Evolutionary conservation across 2,329 filamentous ascomycete genomes (phyloP).

Genomic region (Curvularia sp.): DNA sequence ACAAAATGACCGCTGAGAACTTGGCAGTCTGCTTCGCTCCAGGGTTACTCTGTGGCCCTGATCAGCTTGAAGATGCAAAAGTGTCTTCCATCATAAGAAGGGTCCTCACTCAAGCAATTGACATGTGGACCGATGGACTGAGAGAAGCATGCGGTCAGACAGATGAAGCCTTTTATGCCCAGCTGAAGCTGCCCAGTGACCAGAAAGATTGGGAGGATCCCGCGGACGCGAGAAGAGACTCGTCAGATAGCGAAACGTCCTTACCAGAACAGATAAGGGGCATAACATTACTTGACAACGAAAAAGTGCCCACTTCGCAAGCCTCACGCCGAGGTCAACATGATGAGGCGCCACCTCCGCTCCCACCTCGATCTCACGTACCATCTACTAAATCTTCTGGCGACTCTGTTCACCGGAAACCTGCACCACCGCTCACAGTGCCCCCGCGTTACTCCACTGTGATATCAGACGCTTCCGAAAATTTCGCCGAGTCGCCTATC

Average conservation of each 20-base stretch:
- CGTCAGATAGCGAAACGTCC: conserved; percentile 33
- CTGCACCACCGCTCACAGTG: conserved; percentile 51
- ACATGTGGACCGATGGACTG: conserved; percentile 55
- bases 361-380: conserved; percentile 49
- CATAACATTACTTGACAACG: conserved; percentile 55
- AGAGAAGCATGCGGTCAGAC: conserved; percentile 53
- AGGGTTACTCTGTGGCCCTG: conserved; percentile 59
- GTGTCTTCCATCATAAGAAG: conserved; percentile 60
- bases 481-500: conserved; percentile 50
- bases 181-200: conserved; percentile 52
- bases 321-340: conserved; percentile 23
- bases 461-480: conserved; percentile 48
- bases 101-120: conserved; percentile 58
- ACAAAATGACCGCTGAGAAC: conserved; percentile 64
- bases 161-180: conserved; percentile 47
- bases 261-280: conserved; percentile 51
- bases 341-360: conserved; percentile 40
- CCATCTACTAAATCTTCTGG: conserved; percentile 38
- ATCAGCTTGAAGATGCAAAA: conserved; percentile 63
- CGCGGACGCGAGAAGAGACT: conserved; percentile 42
- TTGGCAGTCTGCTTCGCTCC: conserved; percentile 63
- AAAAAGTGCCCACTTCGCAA: conserved; percentile 32
- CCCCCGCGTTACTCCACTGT: conserved; percentile 57
- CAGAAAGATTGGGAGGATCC: conserved; percentile 59
- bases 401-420: conserved; percentile 51